phyloP scores from a whole-genome alignment of 192 early-diverging fungal species.

The Allomyces macrogynus region DNA sequence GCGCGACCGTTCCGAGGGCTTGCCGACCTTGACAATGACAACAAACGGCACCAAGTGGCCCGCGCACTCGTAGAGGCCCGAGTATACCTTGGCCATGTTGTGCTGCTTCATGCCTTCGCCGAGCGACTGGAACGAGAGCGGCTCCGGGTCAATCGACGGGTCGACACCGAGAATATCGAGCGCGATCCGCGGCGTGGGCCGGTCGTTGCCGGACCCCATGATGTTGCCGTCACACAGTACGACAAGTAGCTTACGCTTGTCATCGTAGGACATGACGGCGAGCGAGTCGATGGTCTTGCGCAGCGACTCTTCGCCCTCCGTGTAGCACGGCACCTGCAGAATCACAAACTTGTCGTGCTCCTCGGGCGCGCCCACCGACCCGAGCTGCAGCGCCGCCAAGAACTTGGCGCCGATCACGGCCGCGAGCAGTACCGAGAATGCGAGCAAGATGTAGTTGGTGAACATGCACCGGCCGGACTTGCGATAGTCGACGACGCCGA shows the following conservation, averaged over 20 bases:
- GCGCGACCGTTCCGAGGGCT: conserved; percentile 56
- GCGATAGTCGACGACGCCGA: conserved; percentile 61
- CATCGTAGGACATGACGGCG: conserved; percentile 52
- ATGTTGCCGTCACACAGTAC: conserved; percentile 83
- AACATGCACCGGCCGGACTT: conserved; percentile 55
- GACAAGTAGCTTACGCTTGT: conserved; percentile 73
- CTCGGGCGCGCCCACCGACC: conserved; percentile 47
- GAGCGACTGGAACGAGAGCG: conserved; percentile 61
- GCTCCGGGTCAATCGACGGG: conserved; percentile 47
- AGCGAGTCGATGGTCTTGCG: conserved; percentile 68
- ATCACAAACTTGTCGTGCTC: conserved; percentile 92
- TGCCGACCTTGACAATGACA: conserved; percentile 84
- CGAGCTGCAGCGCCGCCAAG: conserved; percentile 55
- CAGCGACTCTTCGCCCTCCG: conserved; percentile 70
- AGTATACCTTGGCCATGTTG: conserved; percentile 93
- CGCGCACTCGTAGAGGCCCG: conserved; percentile 73
- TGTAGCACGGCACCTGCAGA: conserved; percentile 86
- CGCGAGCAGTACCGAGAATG: conserved; percentile 51
- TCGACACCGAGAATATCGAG: conserved; percentile 80
- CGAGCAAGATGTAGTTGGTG: conserved; percentile 67
- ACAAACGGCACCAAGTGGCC: conserved; percentile 82
- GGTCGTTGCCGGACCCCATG: conserved; percentile 86
- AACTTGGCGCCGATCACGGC: conserved; percentile 65
- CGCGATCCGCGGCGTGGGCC: conserved; percentile 89
- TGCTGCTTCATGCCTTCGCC: conserved; percentile 77